Conservation (phyloP, 1,139 yeast genomes). For the Tardiomyces digboiensis region DNA sequence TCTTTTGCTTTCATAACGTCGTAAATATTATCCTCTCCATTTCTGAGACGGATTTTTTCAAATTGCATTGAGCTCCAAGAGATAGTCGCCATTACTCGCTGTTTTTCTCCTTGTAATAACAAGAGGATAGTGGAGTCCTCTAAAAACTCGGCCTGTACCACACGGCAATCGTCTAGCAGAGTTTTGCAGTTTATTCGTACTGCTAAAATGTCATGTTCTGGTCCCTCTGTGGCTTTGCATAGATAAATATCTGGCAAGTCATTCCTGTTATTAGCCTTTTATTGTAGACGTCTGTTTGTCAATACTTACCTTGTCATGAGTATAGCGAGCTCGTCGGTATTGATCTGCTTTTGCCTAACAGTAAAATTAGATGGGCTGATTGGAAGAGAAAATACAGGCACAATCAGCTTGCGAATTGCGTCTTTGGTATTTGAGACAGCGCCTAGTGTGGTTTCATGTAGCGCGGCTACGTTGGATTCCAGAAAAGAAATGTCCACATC, state of each 20-base stretch:
- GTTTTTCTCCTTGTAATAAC: too few species aligned
- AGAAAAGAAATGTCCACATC: background rate
- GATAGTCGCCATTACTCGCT: too few species aligned
- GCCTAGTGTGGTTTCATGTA: background rate
- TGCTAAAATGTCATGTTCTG: background rate
- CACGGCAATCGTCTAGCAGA: background rate
- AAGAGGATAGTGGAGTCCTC: background rate
- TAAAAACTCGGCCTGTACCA: constrained; percentile 12
- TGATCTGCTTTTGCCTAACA: too few species aligned
- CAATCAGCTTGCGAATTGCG: background rate
- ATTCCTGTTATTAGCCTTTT: background rate
- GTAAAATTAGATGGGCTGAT: too few species aligned
- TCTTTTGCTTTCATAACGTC: background rate
- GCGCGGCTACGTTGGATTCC: background rate
- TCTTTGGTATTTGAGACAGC: background rate
- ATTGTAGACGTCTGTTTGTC: background rate
- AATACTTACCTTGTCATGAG: background rate
- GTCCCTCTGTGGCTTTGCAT: background rate
- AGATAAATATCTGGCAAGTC: background rate
- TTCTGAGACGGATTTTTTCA: too few species aligned
- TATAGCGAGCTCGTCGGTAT: too few species aligned
- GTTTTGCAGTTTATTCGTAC: background rate
- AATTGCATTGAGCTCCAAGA: too few species aligned
- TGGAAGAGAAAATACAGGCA: too few species aligned
- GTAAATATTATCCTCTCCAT: too few species aligned